Conservation (phyloP, 108 stramenopile species). For the Conticribra guillardii region DNA sequence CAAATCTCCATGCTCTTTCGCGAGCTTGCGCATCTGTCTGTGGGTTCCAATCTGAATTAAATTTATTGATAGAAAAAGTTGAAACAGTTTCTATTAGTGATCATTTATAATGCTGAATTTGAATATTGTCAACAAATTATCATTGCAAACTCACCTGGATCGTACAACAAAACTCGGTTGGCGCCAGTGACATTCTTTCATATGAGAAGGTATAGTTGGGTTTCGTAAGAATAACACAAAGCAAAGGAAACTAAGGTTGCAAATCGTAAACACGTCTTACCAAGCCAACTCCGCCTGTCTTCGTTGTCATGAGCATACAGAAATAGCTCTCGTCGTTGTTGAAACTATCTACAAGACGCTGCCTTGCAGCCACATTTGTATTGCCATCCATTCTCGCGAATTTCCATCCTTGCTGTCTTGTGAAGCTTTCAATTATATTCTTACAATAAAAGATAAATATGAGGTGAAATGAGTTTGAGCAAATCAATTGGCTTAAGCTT, state of each 20-base stretch:
- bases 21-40: conserved; percentile 91
- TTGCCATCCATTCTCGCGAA: conserved; percentile 95
- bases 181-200: conserved; percentile 54
- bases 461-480: not conserved
- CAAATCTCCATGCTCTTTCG: conserved; percentile 96
- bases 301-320: conserved; percentile 94
- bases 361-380: conserved; percentile 88
- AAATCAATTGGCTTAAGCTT: no score
- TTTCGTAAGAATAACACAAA: no score
- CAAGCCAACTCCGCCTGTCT: conserved; percentile 97
- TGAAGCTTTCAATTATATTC: conserved; percentile 88
- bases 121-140: no score
- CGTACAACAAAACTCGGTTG: conserved; percentile 76
- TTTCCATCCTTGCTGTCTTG: conserved; percentile 70
- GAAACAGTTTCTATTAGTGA: not conserved
- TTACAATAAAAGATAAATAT: not conserved
- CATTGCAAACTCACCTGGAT: no score
- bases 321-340: conserved; percentile 86
- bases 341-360: conserved; percentile 91
- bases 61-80: conserved; percentile 69
- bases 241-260: conserved; percentile 54
- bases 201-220: not conserved
- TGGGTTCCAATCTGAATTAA: conserved; percentile 98
- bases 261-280: conserved; percentile 15
- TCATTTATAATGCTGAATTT: no score